Base-by-base conservation (phyloP, 2,329 filamentous ascomycete species). In the Hymenoscyphus repandus region DNA sequence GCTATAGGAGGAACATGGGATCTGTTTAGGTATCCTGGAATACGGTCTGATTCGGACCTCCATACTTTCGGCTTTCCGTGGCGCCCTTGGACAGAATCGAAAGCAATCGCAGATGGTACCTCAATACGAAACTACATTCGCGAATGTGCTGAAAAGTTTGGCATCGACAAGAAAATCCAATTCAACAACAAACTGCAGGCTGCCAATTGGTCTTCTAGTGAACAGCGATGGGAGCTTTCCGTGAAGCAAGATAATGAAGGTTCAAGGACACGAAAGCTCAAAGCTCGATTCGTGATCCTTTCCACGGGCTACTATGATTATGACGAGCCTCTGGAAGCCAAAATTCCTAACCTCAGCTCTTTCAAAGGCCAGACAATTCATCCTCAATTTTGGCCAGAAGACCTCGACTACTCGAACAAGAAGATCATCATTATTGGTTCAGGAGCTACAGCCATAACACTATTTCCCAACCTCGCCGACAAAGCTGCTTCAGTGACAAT, bases 1-100 rank as follows among this genome's bases (percentile, higher is more conserved):
- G 70, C 73, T 22, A 72, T 91, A 5, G 88, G 88, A 1, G 88
- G 88, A 1, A 92, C 88, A 0, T 91, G 88, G 88, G 82, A 86
- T 60, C 70, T 90, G 2, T 92, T 90, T 71, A 79, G 76, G 37
- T 92, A 90, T 59, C 87, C 86, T 0, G 85, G 88, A 6, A 84
- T 88, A 56, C 73, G 80, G 41, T 82, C 80, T 2, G 79, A 84
- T 54, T 81, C 79, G 0, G 80, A 84, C 60, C 70, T 84, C 6
- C 75, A 75, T 57, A 83, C 79, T 0, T 83, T 82, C 53, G 79
- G 78, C 15, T 90, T 90, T 59, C 68, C 77, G 1, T 91, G 86
- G 80, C 75, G 80, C 38, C 83, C 84, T 0, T 91, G 86, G 86
- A 70, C 69, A 9, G 69, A 78, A 22, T 60, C 71, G 3, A 69